A percentile compares a stretch with the other conserved stretches of the same genome.
These are phyloP conservation scores for Kodamaea alishanica DNA, from an alignment of 1,139 yeast species.

Conservation along the genomic window DNA sequence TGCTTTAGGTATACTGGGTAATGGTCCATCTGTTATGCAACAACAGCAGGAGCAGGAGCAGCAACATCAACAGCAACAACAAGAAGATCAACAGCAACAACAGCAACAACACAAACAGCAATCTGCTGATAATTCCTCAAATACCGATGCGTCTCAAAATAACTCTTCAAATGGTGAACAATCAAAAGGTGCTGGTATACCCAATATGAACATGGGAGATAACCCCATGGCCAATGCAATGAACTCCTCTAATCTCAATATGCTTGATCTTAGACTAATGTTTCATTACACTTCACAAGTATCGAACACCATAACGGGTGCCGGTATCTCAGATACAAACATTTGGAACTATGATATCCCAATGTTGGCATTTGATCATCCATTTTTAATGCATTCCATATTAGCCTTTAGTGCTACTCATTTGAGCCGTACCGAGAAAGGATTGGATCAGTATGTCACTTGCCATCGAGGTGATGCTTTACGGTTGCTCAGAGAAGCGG, in stretches of 20 bases:
- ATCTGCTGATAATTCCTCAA: conserved; percentile 1
- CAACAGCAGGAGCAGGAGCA: conserved; percentile 5
- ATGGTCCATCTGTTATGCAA: background rate
- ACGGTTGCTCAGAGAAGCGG: conserved; percentile 76
- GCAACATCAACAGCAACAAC: conserved; percentile 3
- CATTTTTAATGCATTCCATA: conserved; percentile 87
- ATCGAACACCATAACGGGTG: conserved; percentile 82
- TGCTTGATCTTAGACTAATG: conserved; percentile 76
- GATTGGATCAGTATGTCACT: conserved; percentile 79
- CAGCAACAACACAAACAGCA: background rate
- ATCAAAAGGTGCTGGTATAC: background rate
- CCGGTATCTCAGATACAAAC: conserved; percentile 82
- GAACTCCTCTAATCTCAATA: conserved; percentile 44
- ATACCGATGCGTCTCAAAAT: background rate
- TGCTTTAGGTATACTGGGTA: too few species aligned
- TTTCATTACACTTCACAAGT: conserved; percentile 85
- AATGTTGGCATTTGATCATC: conserved; percentile 79
- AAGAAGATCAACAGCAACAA: background rate
- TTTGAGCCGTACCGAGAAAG: conserved; percentile 69
- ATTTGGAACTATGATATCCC: conserved; percentile 91
- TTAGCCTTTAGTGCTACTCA: conserved; percentile 92
- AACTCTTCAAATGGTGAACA: background rate
- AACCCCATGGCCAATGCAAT: conserved; percentile 16
- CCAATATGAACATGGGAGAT: conserved; percentile 2
- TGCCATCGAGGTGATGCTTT: conserved; percentile 86